Conservation (phyloP, 176 grass and related monocot genomes). For the Metroxylon sagu region DNA sequence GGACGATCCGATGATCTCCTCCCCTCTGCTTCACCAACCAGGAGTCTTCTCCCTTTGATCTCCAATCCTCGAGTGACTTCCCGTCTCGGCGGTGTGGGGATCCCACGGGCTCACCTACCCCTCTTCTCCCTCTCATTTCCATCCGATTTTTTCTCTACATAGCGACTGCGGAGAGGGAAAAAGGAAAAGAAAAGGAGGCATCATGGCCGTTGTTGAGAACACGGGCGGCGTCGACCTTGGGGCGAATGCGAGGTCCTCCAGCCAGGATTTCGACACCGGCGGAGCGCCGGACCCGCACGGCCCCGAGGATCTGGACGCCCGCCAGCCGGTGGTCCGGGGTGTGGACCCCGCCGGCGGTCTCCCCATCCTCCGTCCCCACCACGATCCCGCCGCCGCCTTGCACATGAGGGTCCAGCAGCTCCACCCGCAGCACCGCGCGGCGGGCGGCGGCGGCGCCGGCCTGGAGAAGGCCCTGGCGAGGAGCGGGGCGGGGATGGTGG, state of each 20-base stretch:
- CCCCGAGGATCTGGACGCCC: background rate
- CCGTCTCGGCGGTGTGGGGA: constrained; percentile 2
- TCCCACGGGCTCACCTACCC: background rate
- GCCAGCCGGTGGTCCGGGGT: background rate
- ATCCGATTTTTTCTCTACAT: background rate
- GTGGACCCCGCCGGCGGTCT: constrained; percentile 1
- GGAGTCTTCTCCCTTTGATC: constrained; percentile 21
- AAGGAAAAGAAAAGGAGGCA: background rate
- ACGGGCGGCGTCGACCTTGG: constrained; percentile 14
- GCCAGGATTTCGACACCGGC: background rate
- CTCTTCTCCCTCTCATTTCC: too few relatives aligned
- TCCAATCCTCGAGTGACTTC: background rate
- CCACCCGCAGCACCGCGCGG: background rate
- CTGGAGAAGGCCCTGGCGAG: too few relatives aligned
- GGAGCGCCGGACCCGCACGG: background rate
- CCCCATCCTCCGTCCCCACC: background rate
- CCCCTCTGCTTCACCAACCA: constrained; percentile 11
- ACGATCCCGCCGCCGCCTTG: background rate
- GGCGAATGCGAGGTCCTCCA: background rate
- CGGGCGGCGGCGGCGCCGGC: constrained; percentile 10
- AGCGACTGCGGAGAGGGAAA: background rate
- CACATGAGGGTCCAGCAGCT: background rate
- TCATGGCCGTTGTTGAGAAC: constrained; percentile 22
- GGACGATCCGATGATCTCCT: constrained; percentile 18
- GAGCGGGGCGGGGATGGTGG: background rate